phyloP scores from a whole-genome alignment of 805 yeast species.

The Saccharomyces paradoxus region DNA sequence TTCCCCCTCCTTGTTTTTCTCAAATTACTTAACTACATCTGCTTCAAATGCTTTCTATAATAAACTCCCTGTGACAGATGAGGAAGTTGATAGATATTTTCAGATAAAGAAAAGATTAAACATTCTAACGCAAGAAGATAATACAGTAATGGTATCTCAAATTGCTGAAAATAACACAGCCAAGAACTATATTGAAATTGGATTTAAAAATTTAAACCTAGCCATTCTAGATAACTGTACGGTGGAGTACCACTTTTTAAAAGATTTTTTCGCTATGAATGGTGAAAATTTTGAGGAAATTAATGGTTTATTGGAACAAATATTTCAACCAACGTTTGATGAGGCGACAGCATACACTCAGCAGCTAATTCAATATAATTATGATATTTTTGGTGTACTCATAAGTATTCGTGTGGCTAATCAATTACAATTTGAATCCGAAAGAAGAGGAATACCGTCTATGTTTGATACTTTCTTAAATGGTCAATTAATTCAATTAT shows the following conservation, averaged over 20 bases:
- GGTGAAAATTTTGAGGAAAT: constrained; percentile 34
- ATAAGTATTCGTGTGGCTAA: constrained; percentile 68
- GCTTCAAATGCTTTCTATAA: constrained; percentile 2
- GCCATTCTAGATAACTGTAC: constrained; percentile 70
- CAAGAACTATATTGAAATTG: constrained; percentile 62
- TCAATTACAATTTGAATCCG: constrained; percentile 53
- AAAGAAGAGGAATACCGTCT: constrained; percentile 61
- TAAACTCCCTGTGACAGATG: constrained; percentile 13
- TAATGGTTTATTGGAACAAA: constrained; percentile 39
- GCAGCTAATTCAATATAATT: constrained; percentile 34
- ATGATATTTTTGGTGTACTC: constrained; percentile 72
- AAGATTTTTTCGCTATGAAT: constrained; percentile 55
- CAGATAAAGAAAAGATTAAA: constrained; percentile 51
- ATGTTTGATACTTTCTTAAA: constrained; percentile 54
- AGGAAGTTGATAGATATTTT: constrained; percentile 45
- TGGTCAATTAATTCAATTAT: constrained; percentile 54
- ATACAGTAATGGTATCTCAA: constrained; percentile 68
- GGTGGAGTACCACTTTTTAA: constrained; percentile 66
- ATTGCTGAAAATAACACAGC: constrained; percentile 72
- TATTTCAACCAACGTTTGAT: constrained; percentile 46
- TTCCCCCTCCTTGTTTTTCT: constrained; percentile 22
- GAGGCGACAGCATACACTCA: constrained; percentile 44
- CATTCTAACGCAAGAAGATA: constrained; percentile 47
- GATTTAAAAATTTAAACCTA: constrained; percentile 61
- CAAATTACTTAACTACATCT: constrained; percentile 20